Evolutionary conservation across 2,329 filamentous ascomycete genomes (phyloP).

Genomic region (Nothophoma quercina): DNA sequence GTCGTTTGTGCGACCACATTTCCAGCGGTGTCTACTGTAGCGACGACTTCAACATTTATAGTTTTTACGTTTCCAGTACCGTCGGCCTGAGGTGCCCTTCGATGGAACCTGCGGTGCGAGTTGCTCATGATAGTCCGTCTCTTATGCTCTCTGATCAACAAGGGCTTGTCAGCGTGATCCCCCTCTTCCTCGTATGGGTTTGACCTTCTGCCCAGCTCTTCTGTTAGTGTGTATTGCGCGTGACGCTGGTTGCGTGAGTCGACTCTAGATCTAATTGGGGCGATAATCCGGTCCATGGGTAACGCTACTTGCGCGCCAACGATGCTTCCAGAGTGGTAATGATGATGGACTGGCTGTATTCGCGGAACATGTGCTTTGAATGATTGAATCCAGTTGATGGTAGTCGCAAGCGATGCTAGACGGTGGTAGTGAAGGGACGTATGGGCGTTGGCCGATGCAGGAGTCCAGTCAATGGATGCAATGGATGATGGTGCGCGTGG

Average conservation of each 20-base stretch:
- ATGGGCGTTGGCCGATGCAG: conserved; percentile 32
- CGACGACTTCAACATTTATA: conserved; percentile 41
- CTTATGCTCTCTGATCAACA: conserved; percentile 30
- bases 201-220: neutral
- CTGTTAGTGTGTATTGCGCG: conserved; percentile 20
- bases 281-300: conserved; percentile 41
- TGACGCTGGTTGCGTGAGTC: conserved; percentile 35
- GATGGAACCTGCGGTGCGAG: conserved; percentile 45
- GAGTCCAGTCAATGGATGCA: conserved; percentile 50
- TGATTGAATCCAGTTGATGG: conserved; percentile 37
- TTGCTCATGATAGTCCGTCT: conserved; percentile 39
- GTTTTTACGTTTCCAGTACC: conserved; percentile 35
- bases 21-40: conserved; percentile 39
- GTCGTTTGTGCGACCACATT: conserved; percentile 39
- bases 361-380: conserved; percentile 37
- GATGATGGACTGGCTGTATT: conserved; percentile 30
- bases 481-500: conserved; percentile 18
- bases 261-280: conserved; percentile 35
- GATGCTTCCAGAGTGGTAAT: conserved; percentile 31
- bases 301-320: conserved; percentile 26
- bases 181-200: conserved; percentile 17
- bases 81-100: conserved; percentile 31
- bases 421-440: conserved; percentile 42
- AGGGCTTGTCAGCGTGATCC: conserved; percentile 25
- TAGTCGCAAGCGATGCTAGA: conserved; percentile 23